phyloP scores from a whole-genome alignment of 306 rosid genomes.

The Casuarina glauca region DNA sequence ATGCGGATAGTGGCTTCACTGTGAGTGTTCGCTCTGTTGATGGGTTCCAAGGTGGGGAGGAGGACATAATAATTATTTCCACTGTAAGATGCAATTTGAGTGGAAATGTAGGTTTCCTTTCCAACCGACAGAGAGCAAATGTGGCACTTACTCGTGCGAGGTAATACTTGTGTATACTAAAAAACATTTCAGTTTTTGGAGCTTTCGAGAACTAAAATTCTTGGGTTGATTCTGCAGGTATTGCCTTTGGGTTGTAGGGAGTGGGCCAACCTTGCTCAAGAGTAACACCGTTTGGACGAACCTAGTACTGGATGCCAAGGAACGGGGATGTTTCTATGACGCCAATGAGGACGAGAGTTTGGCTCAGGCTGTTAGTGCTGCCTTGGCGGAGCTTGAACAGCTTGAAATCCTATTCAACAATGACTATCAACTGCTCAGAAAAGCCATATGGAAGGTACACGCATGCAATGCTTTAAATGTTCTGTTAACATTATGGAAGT shows the following conservation, averaged over 20 bases:
- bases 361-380: constrained; percentile 29
- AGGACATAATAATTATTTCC: constrained; percentile 50
- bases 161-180: constrained; percentile 24
- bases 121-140: too few species aligned
- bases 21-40: constrained; percentile 59
- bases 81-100: too few species aligned
- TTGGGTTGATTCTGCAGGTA: constrained; percentile 21
- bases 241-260: constrained; percentile 59
- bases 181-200: neutral
- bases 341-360: constrained; percentile 18
- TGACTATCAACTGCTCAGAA: constrained; percentile 31
- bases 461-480: neutral
- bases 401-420: neutral
- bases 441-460: constrained; percentile 53
- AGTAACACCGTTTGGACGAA: constrained; percentile 8
- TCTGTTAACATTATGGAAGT: too few species aligned
- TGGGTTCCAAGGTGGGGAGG: constrained; percentile 74
- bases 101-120: too few species aligned
- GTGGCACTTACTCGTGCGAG: constrained; percentile 57
- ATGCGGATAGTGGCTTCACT: constrained; percentile 5
- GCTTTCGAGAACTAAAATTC: neutral
- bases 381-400: constrained; percentile 31
- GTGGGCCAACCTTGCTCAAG: constrained; percentile 38
- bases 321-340: too few species aligned
- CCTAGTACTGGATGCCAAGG: too few species aligned